These are phyloP conservation scores for Fusarium euwallaceae DNA, from an alignment of 2,329 filamentous ascomycete genomes.

Conservation along the genomic window DNA sequence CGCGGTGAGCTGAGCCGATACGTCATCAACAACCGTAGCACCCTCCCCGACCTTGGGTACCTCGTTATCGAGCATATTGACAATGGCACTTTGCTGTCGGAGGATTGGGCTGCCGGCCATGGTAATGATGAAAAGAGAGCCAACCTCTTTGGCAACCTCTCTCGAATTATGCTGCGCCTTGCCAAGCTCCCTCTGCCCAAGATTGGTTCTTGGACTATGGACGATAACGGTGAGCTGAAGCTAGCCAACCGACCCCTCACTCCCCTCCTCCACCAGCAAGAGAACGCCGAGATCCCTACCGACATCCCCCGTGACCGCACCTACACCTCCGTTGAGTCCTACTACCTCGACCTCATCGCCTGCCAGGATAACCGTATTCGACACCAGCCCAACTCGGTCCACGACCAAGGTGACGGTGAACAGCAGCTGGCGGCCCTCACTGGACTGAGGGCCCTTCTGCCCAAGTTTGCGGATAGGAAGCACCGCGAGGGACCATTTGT, in stretches of 20 bases:
- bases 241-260: slow-evolving; percentile 54
- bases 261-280: slow-evolving; percentile 49
- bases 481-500: slow-evolving; percentile 51
- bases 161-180: slow-evolving; percentile 37
- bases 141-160: slow-evolving; percentile 48
- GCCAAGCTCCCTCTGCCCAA: slow-evolving; percentile 45
- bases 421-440: slow-evolving; percentile 48
- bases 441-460: slow-evolving; percentile 47
- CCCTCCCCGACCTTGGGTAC: slow-evolving; percentile 17
- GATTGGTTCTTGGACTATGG: slow-evolving; percentile 47
- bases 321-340: slow-evolving; percentile 50
- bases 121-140: not conserved
- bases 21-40: slow-evolving; percentile 5
- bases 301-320: slow-evolving; percentile 51
- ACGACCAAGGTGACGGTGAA: slow-evolving; percentile 45
- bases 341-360: slow-evolving; percentile 49
- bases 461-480: slow-evolving; percentile 36
- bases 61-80: slow-evolving; percentile 17
- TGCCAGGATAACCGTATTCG: slow-evolving; percentile 49
- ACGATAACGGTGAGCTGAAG: slow-evolving; percentile 46
- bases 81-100: slow-evolving; percentile 33
- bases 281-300: slow-evolving; percentile 50
- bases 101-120: slow-evolving; percentile 24
- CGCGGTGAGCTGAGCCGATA: slow-evolving; percentile 1
- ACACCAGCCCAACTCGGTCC: slow-evolving; percentile 53